Conservation (phyloP, 352 stramenopile species). For the Pythium aphanidermatum region DNA sequence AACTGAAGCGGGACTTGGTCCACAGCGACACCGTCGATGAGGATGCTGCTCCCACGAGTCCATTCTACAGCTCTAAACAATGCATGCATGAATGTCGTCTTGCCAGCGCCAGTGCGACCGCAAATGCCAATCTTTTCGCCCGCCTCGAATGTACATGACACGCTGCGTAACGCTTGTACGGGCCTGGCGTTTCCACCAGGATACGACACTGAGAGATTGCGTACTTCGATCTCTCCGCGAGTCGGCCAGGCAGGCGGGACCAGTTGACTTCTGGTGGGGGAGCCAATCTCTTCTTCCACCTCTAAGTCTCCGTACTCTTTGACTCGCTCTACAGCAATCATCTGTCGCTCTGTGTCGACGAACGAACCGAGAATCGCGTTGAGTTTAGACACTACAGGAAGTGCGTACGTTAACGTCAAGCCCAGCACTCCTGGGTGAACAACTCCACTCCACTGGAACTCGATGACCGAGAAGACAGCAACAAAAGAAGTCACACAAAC, state of each 20-base stretch:
- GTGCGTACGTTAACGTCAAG: conserved; percentile 88
- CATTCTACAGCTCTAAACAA: conserved; percentile 71
- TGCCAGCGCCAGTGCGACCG: conserved; percentile 88
- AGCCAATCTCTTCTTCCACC: conserved; percentile 26
- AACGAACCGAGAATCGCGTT: conserved; percentile 83
- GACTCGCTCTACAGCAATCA: conserved; percentile 89
- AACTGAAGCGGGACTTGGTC: conserved; percentile 46
- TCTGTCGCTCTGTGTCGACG: conserved; percentile 86
- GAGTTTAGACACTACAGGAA: conserved; percentile 85
- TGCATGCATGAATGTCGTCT: conserved; percentile 79
- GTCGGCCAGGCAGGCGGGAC: conserved; percentile 31
- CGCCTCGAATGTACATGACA: conserved; percentile 40
- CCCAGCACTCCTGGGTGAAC: conserved; percentile 74
- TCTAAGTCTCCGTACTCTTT: conserved; percentile 70
- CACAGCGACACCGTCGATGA: conserved; percentile 72
- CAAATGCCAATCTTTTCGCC: conserved; percentile 79
- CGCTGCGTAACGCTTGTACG: conserved; percentile 30
- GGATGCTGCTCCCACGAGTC: conserved; percentile 39
- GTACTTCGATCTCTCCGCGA: conserved; percentile 43
- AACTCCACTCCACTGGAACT: conserved; percentile 44
- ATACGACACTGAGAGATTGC: conserved; percentile 46
- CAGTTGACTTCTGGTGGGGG: conserved; percentile 1
- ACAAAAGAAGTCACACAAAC: conserved; percentile 82
- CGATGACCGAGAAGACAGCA: conserved; percentile 62
- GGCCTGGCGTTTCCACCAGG: not conserved